A percentile compares a stretch with the other conserved stretches of the same genome.
Conservation (phyloP, 2,329 filamentous ascomycete genomes). For the Microsporum ferrugineum region DNA sequence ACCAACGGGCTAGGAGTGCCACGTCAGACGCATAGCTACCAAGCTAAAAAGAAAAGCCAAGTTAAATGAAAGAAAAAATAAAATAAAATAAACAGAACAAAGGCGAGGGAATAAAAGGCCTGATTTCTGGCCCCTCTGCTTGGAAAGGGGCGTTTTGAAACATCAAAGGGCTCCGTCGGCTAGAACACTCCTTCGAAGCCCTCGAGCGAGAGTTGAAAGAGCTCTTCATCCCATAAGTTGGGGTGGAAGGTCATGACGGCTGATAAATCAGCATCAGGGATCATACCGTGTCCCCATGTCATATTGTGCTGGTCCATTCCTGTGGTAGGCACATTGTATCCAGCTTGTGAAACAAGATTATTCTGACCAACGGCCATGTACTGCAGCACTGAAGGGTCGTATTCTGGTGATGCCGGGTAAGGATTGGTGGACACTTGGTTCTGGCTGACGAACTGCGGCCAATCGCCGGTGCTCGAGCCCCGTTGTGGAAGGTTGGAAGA, state of each 20-base stretch:
- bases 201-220: neutral
- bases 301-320: neutral
- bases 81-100: neutral
- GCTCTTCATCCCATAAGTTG: slow-evolving; percentile 14
- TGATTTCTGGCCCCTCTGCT: neutral
- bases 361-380: neutral
- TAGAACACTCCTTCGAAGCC: neutral
- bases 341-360: neutral
- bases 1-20: neutral
- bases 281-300: slow-evolving; percentile 3
- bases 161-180: neutral
- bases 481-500: neutral
- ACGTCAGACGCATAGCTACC: neutral
- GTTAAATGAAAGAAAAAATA: neutral
- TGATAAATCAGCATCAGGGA: slow-evolving; percentile 6
- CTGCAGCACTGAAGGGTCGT: neutral
- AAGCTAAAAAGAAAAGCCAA: neutral
- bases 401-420: neutral
- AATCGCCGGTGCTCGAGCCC: neutral
- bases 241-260: slow-evolving; percentile 9
- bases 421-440: neutral
- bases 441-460: slow-evolving; percentile 2
- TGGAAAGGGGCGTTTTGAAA: neutral
- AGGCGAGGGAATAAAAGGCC: neutral
- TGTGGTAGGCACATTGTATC: neutral